A percentile compares a stretch with the other conserved stretches of the same genome.
Conservation (phyloP, 805 yeast genomes). For the Grigorovia transvaalensis region DNA sequence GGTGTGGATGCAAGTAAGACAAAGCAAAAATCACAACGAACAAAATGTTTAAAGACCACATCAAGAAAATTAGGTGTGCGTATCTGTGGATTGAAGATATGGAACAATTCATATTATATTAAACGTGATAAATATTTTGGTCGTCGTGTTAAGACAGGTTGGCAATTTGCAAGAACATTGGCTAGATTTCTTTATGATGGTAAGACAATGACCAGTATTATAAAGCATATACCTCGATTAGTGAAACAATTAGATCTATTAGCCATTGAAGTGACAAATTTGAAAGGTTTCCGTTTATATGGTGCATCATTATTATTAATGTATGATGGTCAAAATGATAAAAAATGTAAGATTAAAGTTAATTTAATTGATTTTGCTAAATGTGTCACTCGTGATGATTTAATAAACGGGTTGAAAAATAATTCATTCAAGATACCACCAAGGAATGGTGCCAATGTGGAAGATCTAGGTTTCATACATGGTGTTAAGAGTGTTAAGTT, state of each 20-base stretch:
- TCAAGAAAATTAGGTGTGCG: slow-evolving; percentile 78
- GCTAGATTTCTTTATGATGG: slow-evolving; percentile 79
- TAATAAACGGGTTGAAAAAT: slow-evolving; percentile 22
- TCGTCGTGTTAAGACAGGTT: slow-evolving; percentile 58
- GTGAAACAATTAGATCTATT: slow-evolving; percentile 52
- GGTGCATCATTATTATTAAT: slow-evolving; percentile 83
- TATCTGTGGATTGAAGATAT: slow-evolving; percentile 89
- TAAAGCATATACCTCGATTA: slow-evolving; percentile 57
- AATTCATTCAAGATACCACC: slow-evolving; percentile 59
- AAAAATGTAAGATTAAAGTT: slow-evolving; percentile 32
- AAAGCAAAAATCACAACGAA: slow-evolving; percentile 69
- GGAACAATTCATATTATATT: slow-evolving; percentile 48
- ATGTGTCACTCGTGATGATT: slow-evolving; percentile 61
- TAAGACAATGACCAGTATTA: slow-evolving; percentile 41
- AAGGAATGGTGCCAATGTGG: slow-evolving; percentile 37
- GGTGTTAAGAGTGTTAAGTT: slow-evolving; percentile 68
- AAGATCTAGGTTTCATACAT: slow-evolving; percentile 77
- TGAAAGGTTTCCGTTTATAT: slow-evolving; percentile 76
- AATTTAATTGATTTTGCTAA: slow-evolving; percentile 94
- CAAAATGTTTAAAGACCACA: slow-evolving; percentile 75
- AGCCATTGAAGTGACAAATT: slow-evolving; percentile 39
- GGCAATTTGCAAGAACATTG: slow-evolving; percentile 65
- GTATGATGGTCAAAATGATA: slow-evolving; percentile 56
- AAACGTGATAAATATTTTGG: slow-evolving; percentile 91
- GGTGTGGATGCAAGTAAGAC: slow-evolving; percentile 79